phyloP scores from a whole-genome alignment of 768 basidiomycete genomes.

The Megacollybia marginata region DNA sequence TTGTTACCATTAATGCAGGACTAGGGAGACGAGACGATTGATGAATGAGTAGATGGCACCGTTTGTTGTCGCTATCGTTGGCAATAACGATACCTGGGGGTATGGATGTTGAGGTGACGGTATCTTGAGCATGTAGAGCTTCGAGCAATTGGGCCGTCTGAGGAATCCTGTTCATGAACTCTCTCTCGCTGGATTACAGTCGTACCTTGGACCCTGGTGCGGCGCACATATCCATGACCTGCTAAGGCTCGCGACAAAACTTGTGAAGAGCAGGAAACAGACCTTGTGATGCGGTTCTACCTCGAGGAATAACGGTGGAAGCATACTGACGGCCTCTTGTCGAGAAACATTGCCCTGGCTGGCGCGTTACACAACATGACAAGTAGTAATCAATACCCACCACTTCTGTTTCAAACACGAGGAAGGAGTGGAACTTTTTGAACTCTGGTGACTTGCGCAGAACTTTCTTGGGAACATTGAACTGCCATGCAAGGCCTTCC shows the following conservation, averaged over 20 bases:
- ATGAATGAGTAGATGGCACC: conserved; percentile 94
- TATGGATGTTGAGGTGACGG: conserved; percentile 51
- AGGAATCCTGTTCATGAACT: neutral
- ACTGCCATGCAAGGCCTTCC: conserved; percentile 91
- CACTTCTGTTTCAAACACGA: conserved; percentile 97
- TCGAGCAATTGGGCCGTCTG: conserved; percentile 95
- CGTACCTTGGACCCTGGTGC: conserved; percentile 93
- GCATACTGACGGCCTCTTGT: conserved; percentile 98
- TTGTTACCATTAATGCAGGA: conserved; percentile 90
- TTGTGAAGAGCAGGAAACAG: conserved; percentile 12
- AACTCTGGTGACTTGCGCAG: conserved; percentile 85
- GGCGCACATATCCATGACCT: conserved; percentile 97
- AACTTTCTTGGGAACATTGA: conserved; percentile 85
- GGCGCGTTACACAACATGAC: neutral
- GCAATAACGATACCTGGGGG: conserved; percentile 87
- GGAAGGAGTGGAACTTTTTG: conserved; percentile 90
- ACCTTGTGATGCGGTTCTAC: conserved; percentile 89
- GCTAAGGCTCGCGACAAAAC: conserved; percentile 1
- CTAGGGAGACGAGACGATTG: conserved; percentile 92
- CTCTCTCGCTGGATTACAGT: neutral
- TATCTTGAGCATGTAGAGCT: conserved; percentile 80
- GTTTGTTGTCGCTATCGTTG: conserved; percentile 91
- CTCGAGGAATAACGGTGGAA: conserved; percentile 93
- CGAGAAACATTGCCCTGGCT: conserved; percentile 87
- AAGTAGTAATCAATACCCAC: conserved; percentile 37